Conservation (phyloP, 176 grass and related monocot genomes). For the Oryza meyeriana region DNA sequence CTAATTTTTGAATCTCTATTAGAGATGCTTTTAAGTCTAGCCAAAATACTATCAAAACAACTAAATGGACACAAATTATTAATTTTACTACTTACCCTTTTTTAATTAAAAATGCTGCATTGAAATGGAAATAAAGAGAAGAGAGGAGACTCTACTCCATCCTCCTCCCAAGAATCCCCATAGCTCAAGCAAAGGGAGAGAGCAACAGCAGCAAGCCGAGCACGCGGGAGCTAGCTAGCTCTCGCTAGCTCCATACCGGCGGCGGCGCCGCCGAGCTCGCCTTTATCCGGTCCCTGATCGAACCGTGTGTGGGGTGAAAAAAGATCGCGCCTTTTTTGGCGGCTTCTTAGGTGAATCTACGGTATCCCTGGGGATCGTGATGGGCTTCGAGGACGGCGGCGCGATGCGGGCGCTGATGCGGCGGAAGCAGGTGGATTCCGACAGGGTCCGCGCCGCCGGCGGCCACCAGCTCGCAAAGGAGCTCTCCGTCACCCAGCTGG, state of each 20-base stretch:
- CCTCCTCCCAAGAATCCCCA: background rate
- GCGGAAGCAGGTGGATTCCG: conserved; percentile 94
- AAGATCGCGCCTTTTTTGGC: background rate
- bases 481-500: conserved; percentile 77
- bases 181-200: background rate
- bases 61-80: background rate
- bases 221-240: background rate
- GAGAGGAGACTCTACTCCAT: background rate
- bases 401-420: conserved; percentile 56
- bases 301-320: background rate
- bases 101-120: background rate
- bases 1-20: too few relatives aligned
- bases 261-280: background rate
- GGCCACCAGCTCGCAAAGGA: conserved; percentile 73
- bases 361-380: background rate
- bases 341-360: background rate
- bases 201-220: background rate
- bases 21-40: too few relatives aligned
- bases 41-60: background rate
- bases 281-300: background rate
- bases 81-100: too few relatives aligned
- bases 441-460: conserved; percentile 49
- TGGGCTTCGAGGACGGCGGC: background rate
- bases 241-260: background rate
- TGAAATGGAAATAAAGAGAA: background rate